Conservation (phyloP, 495 filamentous ascomycete species). For the Elaphomyces granulatus region DNA sequence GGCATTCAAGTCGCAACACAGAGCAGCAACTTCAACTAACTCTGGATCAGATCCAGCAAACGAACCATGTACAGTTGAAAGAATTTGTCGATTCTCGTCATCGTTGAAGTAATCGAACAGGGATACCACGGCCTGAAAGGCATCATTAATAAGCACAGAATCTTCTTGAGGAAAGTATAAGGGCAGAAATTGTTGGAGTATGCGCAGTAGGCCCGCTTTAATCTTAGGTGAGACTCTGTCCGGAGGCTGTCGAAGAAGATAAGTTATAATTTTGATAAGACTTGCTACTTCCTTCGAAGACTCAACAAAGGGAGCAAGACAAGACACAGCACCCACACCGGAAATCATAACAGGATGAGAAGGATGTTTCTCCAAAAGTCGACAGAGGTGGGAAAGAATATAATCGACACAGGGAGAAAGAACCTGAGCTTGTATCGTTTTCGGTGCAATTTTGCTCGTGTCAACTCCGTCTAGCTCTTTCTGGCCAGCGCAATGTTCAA, state of each 20-base stretch:
- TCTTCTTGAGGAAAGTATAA: slow-evolving; percentile 40
- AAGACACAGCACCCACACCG: slow-evolving; percentile 60
- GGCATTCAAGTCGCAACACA: slow-evolving; percentile 73
- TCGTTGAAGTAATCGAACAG: slow-evolving; percentile 83
- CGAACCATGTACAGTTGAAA: slow-evolving; percentile 56
- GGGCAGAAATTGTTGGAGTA: slow-evolving; percentile 60
- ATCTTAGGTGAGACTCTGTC: slow-evolving; percentile 66
- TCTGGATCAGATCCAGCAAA: slow-evolving; percentile 48
- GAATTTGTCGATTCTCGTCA: slow-evolving; percentile 49
- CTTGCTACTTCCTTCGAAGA: slow-evolving; percentile 53
- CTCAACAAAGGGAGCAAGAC: slow-evolving; percentile 58
- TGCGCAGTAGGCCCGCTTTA: slow-evolving; percentile 64
- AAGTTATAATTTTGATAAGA: slow-evolving; percentile 59
- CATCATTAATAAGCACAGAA: slow-evolving; percentile 27
- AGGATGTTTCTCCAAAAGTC: slow-evolving; percentile 56
- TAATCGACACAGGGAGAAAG: slow-evolving; percentile 54
- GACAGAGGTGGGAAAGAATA: slow-evolving; percentile 51
- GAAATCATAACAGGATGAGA: slow-evolving; percentile 58
- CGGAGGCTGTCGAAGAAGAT: slow-evolving; percentile 70
- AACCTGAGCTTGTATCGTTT: slow-evolving; percentile 44
- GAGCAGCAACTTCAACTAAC: slow-evolving; percentile 45
- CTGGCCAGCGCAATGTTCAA: slow-evolving; percentile 38
- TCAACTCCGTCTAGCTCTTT: slow-evolving; percentile 30
- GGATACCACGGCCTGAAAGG: slow-evolving; percentile 51
- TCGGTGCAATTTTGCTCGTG: slow-evolving; percentile 34